Base-by-base conservation (phyloP, 345 rosid species). In the Ailanthus altissimus region DNA sequence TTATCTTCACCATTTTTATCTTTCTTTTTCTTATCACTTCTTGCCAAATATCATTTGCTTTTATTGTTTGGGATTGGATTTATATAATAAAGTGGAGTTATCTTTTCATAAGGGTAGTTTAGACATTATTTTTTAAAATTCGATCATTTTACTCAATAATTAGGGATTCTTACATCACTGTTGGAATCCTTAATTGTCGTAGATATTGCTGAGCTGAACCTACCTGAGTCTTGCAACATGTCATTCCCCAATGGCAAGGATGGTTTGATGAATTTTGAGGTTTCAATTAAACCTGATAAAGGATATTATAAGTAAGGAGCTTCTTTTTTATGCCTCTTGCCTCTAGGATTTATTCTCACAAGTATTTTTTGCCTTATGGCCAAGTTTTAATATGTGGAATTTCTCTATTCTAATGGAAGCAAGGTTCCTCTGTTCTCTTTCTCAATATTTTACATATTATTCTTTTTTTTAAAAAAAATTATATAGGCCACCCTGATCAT, bases 141-240 rank as follows among this genome's bases (percentile, higher is more conserved):
- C 46, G 20, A 10, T 38, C 12, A 12, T 13, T 69, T 64, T 38
- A 11, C 51, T 54, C 16, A 20, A 6, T 69, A 26, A 42, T 21
- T 50, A n/a, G 14, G 43, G 26, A 63, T 9, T 56, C 58, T 78
- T 25, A 2, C 14, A 8, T 70, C 59, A 28, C 14, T 46, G 50
- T 58, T 36, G 62, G 76, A 65, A 51, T 57, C 57, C 57, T n/a
- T 18, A 51, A 26, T 62, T 73, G 51, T 63, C 66, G 59, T 69
- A 93, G 97, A 94, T 82, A 87, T 92, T 36, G 83, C 87, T 43
- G 98, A 94, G 81, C 77, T 94, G 88, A 92, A 92, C 83, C 86
- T 93, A 38, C 94, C 94, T 28, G 86, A 88, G 56, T 82, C 92
- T 51, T 92, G 98, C 75, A 36, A 83, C 21, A 86, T 93, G 69